phyloP scores from a whole-genome alignment of 1,284 basidiomycete species.

The Heterobasidion annosum region DNA sequence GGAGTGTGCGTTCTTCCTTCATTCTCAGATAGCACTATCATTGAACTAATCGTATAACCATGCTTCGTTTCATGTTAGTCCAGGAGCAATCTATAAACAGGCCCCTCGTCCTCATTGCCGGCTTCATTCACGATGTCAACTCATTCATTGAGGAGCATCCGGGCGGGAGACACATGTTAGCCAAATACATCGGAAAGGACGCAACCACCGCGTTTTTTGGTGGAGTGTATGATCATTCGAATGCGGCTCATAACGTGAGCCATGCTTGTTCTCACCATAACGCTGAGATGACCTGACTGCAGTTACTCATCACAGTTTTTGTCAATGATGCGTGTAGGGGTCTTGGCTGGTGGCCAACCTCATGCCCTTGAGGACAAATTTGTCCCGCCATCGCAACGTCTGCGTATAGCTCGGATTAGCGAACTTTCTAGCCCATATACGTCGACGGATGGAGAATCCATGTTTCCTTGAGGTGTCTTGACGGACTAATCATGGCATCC shows the following conservation, averaged over 20 bases:
- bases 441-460: conserved; percentile 11
- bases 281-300: neutral
- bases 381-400: conserved; percentile 59
- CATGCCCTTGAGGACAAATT: conserved; percentile 55
- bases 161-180: conserved; percentile 60
- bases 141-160: conserved; percentile 85
- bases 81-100: conserved; percentile 68
- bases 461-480: neutral
- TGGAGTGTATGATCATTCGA: conserved; percentile 88
- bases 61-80: conserved; percentile 28
- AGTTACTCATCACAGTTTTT: conserved; percentile 34
- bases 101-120: conserved; percentile 73
- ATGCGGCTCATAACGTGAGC: conserved; percentile 78
- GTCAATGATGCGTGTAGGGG: conserved; percentile 85
- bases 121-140: conserved; percentile 85
- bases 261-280: neutral
- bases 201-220: conserved; percentile 91
- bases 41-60: neutral
- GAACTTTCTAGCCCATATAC: conserved; percentile 43
- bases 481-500: too few relatives aligned
- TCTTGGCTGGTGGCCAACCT: conserved; percentile 67
- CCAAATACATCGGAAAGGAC: conserved; percentile 65
- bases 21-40: neutral
- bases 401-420: conserved; percentile 56
- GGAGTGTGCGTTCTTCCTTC: conserved; percentile 41